Percentiles rank a stretch among this genome's conserved stretches.
phyloP scores from a whole-genome alignment of 495 filamentous ascomycete genomes.

The Immersiella caudata region DNA sequence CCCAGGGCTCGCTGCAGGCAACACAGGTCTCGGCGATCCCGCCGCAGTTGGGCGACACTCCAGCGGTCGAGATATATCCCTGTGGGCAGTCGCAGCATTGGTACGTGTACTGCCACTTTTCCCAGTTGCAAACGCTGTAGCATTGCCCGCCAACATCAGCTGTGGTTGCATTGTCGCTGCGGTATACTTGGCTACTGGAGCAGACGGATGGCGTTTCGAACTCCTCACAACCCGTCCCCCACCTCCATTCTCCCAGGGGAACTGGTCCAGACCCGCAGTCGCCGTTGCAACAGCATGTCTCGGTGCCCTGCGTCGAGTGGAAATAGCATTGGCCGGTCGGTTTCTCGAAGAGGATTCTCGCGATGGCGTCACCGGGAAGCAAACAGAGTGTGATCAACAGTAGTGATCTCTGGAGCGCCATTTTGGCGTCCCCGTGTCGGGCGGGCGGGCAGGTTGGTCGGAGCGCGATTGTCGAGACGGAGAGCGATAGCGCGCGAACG shows the following conservation, averaged over 20 bases:
- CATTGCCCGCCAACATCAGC: not conserved
- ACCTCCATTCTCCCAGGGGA: not conserved
- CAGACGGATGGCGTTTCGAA: slow-evolving; percentile 13
- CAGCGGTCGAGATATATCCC: not conserved
- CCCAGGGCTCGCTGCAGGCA: slow-evolving; percentile 1
- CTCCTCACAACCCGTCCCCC: not conserved
- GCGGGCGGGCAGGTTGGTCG: not conserved
- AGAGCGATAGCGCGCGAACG: too few species aligned
- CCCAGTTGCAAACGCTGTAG: slow-evolving; percentile 4
- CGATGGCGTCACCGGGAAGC: not conserved
- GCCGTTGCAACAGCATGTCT: slow-evolving; percentile 12
- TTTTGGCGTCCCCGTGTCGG: not conserved
- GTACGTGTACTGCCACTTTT: slow-evolving; percentile 10
- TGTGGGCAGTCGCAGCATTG: slow-evolving; percentile 12
- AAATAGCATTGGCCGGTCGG: slow-evolving; percentile 4
- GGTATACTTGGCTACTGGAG: not conserved
- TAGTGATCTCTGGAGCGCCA: not conserved
- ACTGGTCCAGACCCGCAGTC: not conserved
- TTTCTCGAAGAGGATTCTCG: not conserved
- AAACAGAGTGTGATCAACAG: not conserved
- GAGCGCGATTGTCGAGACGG: not conserved
- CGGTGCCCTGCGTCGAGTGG: not conserved
- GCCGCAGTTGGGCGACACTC: not conserved
- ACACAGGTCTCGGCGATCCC: not conserved
- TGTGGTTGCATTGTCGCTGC: not conserved